These are phyloP conservation scores for Globisporangium takayamanum DNA, from an alignment of 352 stramenopile genomes.

Conservation along the genomic window DNA sequence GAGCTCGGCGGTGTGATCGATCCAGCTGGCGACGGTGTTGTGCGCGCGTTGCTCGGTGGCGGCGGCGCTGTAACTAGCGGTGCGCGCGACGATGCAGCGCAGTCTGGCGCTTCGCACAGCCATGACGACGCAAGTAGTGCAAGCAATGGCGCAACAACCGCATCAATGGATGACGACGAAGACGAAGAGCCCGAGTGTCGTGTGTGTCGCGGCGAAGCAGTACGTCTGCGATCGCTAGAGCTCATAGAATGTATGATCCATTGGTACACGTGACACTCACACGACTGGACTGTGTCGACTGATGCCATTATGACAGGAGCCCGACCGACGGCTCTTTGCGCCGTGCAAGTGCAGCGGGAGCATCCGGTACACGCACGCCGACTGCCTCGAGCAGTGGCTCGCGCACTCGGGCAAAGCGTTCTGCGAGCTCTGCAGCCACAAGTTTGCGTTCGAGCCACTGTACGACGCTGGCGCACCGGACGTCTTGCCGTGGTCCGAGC, in stretches of 20 bases:
- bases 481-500: conserved; percentile 82
- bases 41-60: conserved; percentile 3
- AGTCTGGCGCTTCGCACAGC: not conserved
- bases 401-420: conserved; percentile 87
- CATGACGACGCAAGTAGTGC: not conserved
- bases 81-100: not conserved
- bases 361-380: conserved; percentile 92
- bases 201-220: conserved; percentile 90
- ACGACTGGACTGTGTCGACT: too few relatives aligned
- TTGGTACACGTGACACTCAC: too few relatives aligned
- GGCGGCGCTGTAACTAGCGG: not conserved
- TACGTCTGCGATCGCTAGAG: conserved; percentile 20
- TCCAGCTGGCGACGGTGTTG: conserved; percentile 4
- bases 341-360: conserved; percentile 93
- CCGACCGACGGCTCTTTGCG: conserved; percentile 63
- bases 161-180: conserved; percentile 21
- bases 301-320: conserved; percentile 29
- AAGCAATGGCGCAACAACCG: not conserved
- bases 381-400: conserved; percentile 93
- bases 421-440: conserved; percentile 91
- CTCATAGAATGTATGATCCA: not conserved
- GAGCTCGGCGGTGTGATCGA: conserved; percentile 6
- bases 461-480: conserved; percentile 87
- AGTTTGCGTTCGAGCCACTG: conserved; percentile 90
- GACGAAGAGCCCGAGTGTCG: conserved; percentile 91